A percentile compares a stretch with the other conserved stretches of the same genome.
Conservation (phyloP, 1,284 basidiomycete species). For the Apiotrichum veenhuisii region DNA sequence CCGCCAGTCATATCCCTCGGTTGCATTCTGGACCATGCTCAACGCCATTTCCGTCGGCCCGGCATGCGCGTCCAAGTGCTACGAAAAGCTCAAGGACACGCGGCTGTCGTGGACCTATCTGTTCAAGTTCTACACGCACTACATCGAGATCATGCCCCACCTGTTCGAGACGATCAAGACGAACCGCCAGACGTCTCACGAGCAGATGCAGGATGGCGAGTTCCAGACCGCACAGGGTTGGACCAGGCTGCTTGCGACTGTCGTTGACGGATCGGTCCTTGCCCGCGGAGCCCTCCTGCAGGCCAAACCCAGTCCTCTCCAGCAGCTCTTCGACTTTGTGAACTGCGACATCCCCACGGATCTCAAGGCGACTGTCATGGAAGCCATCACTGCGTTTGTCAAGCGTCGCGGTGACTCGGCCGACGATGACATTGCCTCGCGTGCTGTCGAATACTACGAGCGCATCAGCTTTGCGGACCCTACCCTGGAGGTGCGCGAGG, state of each 20-base stretch:
- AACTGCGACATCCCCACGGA: slow-evolving; percentile 79
- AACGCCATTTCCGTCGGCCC: slow-evolving; percentile 77
- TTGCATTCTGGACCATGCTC: slow-evolving; percentile 83
- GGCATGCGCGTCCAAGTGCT: slow-evolving; percentile 59
- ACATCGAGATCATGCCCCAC: slow-evolving; percentile 39
- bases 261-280: slow-evolving; percentile 65
- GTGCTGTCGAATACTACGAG: slow-evolving; percentile 61
- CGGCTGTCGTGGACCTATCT: slow-evolving; percentile 31
- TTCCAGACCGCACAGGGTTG: slow-evolving; percentile 33
- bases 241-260: slow-evolving; percentile 64
- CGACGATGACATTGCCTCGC: slow-evolving; percentile 68
- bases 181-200: slow-evolving; percentile 22
- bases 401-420: slow-evolving; percentile 63
- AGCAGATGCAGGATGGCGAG: slow-evolving; percentile 36
- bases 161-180: slow-evolving; percentile 38
- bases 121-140: slow-evolving; percentile 43
- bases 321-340: slow-evolving; percentile 70
- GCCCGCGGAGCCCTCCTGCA: slow-evolving; percentile 55
- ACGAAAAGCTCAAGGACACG: slow-evolving; percentile 41
- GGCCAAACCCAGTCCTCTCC: slow-evolving; percentile 72
- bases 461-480: slow-evolving; percentile 62
- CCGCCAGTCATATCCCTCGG: slow-evolving; percentile 66
- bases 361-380: slow-evolving; percentile 81
- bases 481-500: slow-evolving; percentile 29
- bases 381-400: slow-evolving; percentile 80